Evolutionary conservation across 202 grass and related monocot genomes (phyloP), one percentile per base, ranked within the genome.

Genomic region (Carex sylvatica): DNA sequence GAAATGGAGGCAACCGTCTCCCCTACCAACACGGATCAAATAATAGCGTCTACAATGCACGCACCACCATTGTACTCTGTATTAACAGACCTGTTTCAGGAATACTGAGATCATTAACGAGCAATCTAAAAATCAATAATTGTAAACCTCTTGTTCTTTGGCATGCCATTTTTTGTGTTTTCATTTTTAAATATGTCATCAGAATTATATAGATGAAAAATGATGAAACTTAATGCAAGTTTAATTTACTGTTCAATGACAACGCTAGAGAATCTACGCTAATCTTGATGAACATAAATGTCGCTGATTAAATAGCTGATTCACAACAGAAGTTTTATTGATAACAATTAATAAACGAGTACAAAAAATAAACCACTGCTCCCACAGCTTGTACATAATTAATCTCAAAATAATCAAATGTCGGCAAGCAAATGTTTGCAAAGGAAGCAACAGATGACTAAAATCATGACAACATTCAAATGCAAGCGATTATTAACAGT

Each of bases 21-120:
- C n/a, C 18, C 13, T 23, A 67, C 38, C 20, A 65, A 4, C 79
- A 49, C n/a, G 19, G 40, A 81, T 47, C 79, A 65, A 16, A 33
- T 81, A 6, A 82, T 82, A 82, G 40, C 44, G n/a, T 66, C 85
- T 66, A 28, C 28, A n/a, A n/a, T n/a, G n/a, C n/a, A n/a, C n/a
- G n/a, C n/a, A n/a, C n/a, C n/a, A n/a, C n/a, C n/a, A 28, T 28
- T 28, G 28, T 28, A 28, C 28, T 28, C 28, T 28, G 28, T 28
- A 35, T 35, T 28, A 74, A 74, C 22, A 72, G 68, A 49, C 38
- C 69, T 20, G 42, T 23, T 70, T 47, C 69, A 72, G 42, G 9
- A 72, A 22, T 14, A 23, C 42, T 72, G 40, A 23, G 38, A 71
- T 46, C 19, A 71, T 46, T 71, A n/a, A 13, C n/a, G 19, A 23